Evolutionary conservation across 2,329 filamentous ascomycete genomes (phyloP), one percentile per base, ranked within the genome.

Genomic region (Dactylellina parvicollis): DNA sequence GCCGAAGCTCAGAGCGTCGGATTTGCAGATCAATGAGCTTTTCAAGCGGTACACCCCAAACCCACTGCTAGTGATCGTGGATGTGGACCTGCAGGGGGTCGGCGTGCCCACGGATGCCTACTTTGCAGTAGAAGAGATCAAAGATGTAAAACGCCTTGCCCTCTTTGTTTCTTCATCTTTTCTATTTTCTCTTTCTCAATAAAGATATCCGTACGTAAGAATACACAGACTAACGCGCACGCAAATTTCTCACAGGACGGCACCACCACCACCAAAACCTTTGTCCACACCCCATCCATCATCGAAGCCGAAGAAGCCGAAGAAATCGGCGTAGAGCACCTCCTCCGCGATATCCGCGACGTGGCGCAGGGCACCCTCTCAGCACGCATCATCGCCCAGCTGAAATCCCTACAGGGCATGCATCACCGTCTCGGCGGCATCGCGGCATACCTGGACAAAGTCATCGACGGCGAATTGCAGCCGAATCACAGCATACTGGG

Each of bases 41-140:
- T 98, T 99, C 88, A 99, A 99, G 86, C 88, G 93, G 84, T 99
- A 99, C 84, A 97, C 93, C 59, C 92, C 95, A 18, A 96, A 98
- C 80, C 95, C 95, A 55, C 85, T 99, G 77, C 87, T 99, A 59
- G 94, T 98, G 80, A 99, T 99, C 82, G 93, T 99, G 78, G 95
- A 99, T 80, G 95, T 99, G 75, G 94, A 98, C 82, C 94, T 95
- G 22, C 97, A 97, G 83, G 94, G 98, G 83, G 91, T 96, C 18
- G 95, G 95, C 74, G 95, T 99, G 60, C 95, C 95, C 18, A 99
- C 95, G 55, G 95, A 99, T 83, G 95, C 95, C 50, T 99, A 99
- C 84, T 99, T 99, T 84, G 95, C 95, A 3, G 92, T 99, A 54
- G 95, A 99, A 80, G 95, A 99, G 85, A 99, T 99, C 83, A 98